These are phyloP conservation scores for Xylariaceae sp. DNA, from an alignment of 2,329 filamentous ascomycete genomes.

Conservation along the genomic window DNA sequence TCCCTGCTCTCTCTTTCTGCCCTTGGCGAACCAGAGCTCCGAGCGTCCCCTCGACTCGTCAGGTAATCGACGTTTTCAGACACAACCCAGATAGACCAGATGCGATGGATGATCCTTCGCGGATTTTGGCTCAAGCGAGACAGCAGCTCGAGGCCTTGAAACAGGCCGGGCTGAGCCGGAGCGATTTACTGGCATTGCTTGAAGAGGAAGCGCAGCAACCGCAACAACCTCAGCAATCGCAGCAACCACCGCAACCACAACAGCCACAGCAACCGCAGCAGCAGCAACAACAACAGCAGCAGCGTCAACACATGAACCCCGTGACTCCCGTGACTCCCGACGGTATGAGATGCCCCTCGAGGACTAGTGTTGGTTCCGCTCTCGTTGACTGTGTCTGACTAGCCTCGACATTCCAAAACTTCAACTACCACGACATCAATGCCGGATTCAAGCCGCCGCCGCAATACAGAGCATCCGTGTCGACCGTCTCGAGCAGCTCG, in stretches of 20 bases:
- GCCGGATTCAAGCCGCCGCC: slow-evolving; percentile 20
- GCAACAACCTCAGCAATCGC: slow-evolving; percentile 8
- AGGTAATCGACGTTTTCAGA: background rate
- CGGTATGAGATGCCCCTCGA: slow-evolving; percentile 20
- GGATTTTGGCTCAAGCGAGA: slow-evolving; percentile 33
- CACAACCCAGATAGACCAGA: slow-evolving; percentile 2
- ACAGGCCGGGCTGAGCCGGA: slow-evolving; percentile 33
- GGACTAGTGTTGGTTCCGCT: background rate
- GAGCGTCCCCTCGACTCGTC: background rate
- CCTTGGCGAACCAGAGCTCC: background rate
- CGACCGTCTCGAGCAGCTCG: slow-evolving; percentile 32
- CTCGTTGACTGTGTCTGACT: slow-evolving; percentile 10
- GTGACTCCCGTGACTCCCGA: slow-evolving; percentile 18
- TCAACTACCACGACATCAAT: slow-evolving; percentile 29
- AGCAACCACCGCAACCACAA: slow-evolving; percentile 17
- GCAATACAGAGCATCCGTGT: slow-evolving; percentile 31
- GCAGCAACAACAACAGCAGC: slow-evolving; percentile 16
- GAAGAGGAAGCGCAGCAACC: slow-evolving; percentile 25
- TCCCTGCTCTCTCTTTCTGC: background rate
- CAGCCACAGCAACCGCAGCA: slow-evolving; percentile 12
- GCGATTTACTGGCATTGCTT: slow-evolving; percentile 30
- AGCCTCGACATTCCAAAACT: slow-evolving; percentile 27
- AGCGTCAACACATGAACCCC: slow-evolving; percentile 17
- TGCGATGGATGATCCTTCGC: slow-evolving; percentile 32
- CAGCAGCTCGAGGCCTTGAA: slow-evolving; percentile 34